These are phyloP conservation scores for Cryptosporidium ubiquitum DNA, from an alignment of 169 alveolate genomes.

Conservation along the genomic window DNA sequence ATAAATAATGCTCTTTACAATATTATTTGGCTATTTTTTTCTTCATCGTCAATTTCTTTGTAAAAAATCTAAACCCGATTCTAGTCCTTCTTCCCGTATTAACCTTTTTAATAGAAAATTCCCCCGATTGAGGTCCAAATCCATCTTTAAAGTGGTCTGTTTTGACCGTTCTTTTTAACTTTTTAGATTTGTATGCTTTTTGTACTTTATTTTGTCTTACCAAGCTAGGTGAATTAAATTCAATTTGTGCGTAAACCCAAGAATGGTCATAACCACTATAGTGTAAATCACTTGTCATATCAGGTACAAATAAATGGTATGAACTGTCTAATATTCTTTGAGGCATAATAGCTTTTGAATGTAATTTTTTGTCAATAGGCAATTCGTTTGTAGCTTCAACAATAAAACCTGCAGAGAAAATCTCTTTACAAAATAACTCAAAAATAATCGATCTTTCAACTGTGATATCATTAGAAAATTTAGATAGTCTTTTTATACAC, in stretches of 20 bases:
- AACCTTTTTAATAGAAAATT: not conserved
- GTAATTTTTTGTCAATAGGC: not conserved
- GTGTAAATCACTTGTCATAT: not conserved
- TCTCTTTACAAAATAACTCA: constrained; percentile 32
- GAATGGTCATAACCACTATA: not conserved
- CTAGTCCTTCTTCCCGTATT: not conserved
- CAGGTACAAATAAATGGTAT: constrained; percentile 9
- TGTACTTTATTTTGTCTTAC: not conserved
- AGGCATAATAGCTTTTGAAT: constrained; percentile 20
- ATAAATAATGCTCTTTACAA: not conserved
- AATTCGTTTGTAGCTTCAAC: not conserved
- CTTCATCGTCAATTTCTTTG: not conserved
- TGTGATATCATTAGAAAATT: not conserved
- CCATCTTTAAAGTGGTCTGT: not conserved
- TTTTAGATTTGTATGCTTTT: not conserved
- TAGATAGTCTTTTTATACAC: not conserved
- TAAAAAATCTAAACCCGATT: not conserved
- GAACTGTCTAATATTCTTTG: not conserved
- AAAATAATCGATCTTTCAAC: not conserved
- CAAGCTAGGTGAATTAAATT: not conserved
- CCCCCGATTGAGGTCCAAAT: not conserved
- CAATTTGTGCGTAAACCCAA: constrained; percentile 22
- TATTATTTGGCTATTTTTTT: not conserved
- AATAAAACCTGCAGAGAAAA: constrained; percentile 45
- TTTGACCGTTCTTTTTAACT: not conserved